These are phyloP conservation scores for Sordaria brevicollis DNA, from an alignment of 495 filamentous ascomycete genomes.

Conservation along the genomic window DNA sequence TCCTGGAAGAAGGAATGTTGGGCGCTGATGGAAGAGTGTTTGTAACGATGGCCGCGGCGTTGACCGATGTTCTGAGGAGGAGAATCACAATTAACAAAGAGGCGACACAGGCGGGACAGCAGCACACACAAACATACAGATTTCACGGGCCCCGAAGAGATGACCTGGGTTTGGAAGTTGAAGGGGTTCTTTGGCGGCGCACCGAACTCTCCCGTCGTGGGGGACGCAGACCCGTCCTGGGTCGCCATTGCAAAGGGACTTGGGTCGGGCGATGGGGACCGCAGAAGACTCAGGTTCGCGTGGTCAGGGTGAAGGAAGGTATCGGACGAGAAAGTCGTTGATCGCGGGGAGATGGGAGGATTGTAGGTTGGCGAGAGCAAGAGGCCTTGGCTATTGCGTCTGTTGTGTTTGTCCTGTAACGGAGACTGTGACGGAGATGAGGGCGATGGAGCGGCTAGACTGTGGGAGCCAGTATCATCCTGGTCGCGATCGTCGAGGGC, in stretches of 20 bases:
- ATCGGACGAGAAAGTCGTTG: slow-evolving; percentile 3
- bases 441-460: not conserved
- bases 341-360: not conserved
- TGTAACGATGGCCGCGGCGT: slow-evolving; percentile 92
- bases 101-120: not conserved
- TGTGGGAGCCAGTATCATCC: slow-evolving; percentile 4
- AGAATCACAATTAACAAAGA: not conserved
- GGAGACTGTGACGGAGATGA: not conserved
- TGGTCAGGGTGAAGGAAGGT: slow-evolving; percentile 10
- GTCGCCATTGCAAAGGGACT: slow-evolving; percentile 22
- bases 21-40: slow-evolving; percentile 83
- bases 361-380: not conserved
- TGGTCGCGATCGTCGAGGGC: slow-evolving; percentile 8
- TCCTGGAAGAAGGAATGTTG: slow-evolving; percentile 92
- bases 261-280: slow-evolving; percentile 13
- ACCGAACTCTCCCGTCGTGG: slow-evolving; percentile 17
- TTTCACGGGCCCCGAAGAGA: slow-evolving; percentile 69
- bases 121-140: slow-evolving; percentile 53
- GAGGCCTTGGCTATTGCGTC: not conserved
- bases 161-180: slow-evolving; percentile 84
- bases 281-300: slow-evolving; percentile 7
- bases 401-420: not conserved
- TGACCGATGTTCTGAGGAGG: slow-evolving; percentile 64
- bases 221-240: slow-evolving; percentile 12
- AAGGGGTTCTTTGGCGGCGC: slow-evolving; percentile 52